Evolutionary conservation across 345 rosid genomes (phyloP), one percentile per base, ranked within the genome.

Genomic region (Rhizophora mangle): DNA sequence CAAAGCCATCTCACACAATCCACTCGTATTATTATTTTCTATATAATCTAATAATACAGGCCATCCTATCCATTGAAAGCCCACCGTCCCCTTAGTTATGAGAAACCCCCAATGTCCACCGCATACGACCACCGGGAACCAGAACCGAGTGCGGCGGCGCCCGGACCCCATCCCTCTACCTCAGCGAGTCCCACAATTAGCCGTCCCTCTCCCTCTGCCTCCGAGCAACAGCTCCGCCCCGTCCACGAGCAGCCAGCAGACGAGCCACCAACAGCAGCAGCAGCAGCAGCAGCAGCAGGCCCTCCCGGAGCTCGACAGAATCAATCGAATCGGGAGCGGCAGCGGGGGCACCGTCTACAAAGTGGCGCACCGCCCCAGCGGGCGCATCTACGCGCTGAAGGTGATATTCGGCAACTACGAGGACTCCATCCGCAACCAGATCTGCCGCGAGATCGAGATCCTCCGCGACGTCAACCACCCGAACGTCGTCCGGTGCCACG

Each of bases 371-470:
- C 86, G 89, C 18, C 85, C 87, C 22, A 76, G 85, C 0, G 68
- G 80, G 1, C 84, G 86, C 21, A 13, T 39, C 8, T 92, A 68
- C 76, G 99, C 99, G 5, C 94, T 95, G 31, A 95, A 95, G 69
- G 99, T 95, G 15, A 92, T 95, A 60, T 82, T 87, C 57, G 99
- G 99, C 0, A 75, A 87, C 80, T 92, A 85, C 74, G 99, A 95
- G 15, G 99, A 95, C 65, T 74, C 88, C 13, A 92, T 90, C 1
- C 87, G 96, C 11, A 84, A 76, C 47, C 96, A 88, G 94, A 92
- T 95, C 91, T 81, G 90, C 70, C 84, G 96, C 39, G 99, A 95
- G 88, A 89, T 95, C 78, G 84, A 87, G 89, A 95, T 95, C 72
- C 84, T 95, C 29, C 85, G 96, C 3, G 92, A 82, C 43, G 98